These are phyloP conservation scores for Dothideomycetidae sp. DNA, from an alignment of 2,329 filamentous ascomycete genomes.

Conservation along the genomic window DNA sequence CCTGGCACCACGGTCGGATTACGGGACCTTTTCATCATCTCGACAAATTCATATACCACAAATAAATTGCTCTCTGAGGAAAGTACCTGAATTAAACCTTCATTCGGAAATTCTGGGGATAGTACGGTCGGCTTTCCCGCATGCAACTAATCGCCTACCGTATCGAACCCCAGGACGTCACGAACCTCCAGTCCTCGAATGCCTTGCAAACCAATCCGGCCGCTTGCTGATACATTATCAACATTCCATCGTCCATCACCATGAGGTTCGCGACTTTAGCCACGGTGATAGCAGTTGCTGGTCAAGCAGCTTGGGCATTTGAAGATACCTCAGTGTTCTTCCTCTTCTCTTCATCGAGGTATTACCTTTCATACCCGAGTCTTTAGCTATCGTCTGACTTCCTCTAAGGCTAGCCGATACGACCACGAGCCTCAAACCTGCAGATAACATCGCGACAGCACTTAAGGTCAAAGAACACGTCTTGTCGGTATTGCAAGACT, in stretches of 20 bases:
- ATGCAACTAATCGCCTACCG: no score
- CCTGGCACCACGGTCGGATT: slow-evolving; percentile 44
- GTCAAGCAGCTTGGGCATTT: slow-evolving; percentile 51
- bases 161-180: no score
- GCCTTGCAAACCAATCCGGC: no score
- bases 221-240: no score
- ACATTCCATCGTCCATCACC: neutral
- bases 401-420: neutral
- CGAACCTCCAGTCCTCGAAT: no score
- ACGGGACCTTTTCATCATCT: no score
- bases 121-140: no score
- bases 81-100: no score
- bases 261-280: slow-evolving; percentile 1
- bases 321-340: slow-evolving; percentile 80
- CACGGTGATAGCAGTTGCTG: neutral
- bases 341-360: slow-evolving; percentile 74
- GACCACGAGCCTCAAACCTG: neutral
- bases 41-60: no score
- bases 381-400: neutral
- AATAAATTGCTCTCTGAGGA: no score
- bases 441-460: slow-evolving; percentile 17
- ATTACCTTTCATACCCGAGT: slow-evolving; percentile 21
- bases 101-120: no score
- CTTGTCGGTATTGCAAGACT: neutral
- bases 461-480: slow-evolving; percentile 14